Evolutionary conservation across 495 filamentous ascomycete species (phyloP), one percentile per base, ranked within the genome.

Genomic region (Jackrogersella multiformis): DNA sequence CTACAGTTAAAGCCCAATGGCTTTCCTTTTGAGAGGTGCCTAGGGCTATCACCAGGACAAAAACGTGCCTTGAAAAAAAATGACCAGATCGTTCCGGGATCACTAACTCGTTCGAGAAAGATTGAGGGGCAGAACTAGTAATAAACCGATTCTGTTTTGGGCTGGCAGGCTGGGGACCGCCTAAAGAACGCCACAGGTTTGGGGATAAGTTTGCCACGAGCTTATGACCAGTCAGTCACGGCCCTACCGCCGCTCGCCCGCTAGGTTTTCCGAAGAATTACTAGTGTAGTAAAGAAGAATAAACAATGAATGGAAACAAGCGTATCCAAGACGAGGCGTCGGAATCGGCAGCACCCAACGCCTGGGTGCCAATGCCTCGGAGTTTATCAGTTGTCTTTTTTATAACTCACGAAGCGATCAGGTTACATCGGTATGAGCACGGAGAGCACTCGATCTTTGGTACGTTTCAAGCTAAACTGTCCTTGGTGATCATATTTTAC

Each of bases 381-480:
- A 70, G 67, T 70, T 70, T 70, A 70, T 70, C 45, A 49, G 44
- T n/a, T 56, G 32, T 61, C n/a, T n/a, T n/a, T n/a, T n/a, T n/a
- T n/a, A n/a, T 70, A 70, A 57, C 61, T 66, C 30, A 57, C 67
- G 56, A 70, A 71, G 55, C 68, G 68, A 71, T 71, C 63, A 71
- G 63, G 68, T 71, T 71, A 67, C 68, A 71, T 71, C 68, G 64
- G 68, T 52, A 68, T 68, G 58, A 67, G 68, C 55, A 71, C 64
- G 63, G 59, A 63, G 68, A 64, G 64, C 55, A 59, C 64, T 71
- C 64, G 68, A 71, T 71, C 68, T 71, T 61, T 71, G 68, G 68
- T 71, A 71, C 68, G 68, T 71, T 71, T 71, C 68, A 71, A 67
- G 45, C 64, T 71, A 71, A n/a, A 58, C 46, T 61, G 56, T 64